Base-by-base conservation (phyloP, 1,284 basidiomycete genomes). In the Cutaneotrichosporon daszewskae region DNA sequence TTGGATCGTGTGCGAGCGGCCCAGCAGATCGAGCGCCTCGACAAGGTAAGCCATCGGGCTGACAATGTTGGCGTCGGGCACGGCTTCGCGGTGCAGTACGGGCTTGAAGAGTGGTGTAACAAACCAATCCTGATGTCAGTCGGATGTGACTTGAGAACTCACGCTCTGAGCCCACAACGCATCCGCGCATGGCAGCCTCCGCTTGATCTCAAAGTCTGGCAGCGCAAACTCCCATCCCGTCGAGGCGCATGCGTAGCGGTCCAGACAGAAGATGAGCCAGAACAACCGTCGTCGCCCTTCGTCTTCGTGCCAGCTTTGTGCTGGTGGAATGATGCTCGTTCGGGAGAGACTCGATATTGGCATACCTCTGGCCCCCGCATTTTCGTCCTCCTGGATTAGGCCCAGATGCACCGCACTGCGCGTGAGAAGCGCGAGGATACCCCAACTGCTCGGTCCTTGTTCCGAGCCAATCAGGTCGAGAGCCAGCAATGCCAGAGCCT, bases 141-240 rank as follows among this genome's bases (percentile, higher is more conserved):
- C 2, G 13, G n/a, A n/a, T 23, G 31, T 10, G 20, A 4, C 28
- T 9, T 11, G 10, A 10, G 4, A 17, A 58, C 66, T 57, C 33
- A 71, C 69, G 4, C 43, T 34, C 7, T 55, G 37, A 1, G 51
- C 51, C 70, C 70, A 72, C 5, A 67, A 23, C 26, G 54, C 55
- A 36, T 72, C 68, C 0, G 59, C 42, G 33, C 64, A 66, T 5
- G 70, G 70, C 22, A 72, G 41, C 18, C 69, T 38, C 10, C 69
- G 46, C 41, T 55, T 58, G 42, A 72, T 65, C 27, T 70, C 68
- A n/a, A 51, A 55, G 36, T 69, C 63, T 0, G 62, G 63, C 5
- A 72, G 55, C 2, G 69, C 67, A 51, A 69, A 70, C 29, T 71
- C 69, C 66, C 67, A 70, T 0, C 69, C 70, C 0, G 70, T 71